These are phyloP conservation scores for Solanum pimpinellifolium DNA, from an alignment of 257 asterid species.

Conservation along the genomic window DNA sequence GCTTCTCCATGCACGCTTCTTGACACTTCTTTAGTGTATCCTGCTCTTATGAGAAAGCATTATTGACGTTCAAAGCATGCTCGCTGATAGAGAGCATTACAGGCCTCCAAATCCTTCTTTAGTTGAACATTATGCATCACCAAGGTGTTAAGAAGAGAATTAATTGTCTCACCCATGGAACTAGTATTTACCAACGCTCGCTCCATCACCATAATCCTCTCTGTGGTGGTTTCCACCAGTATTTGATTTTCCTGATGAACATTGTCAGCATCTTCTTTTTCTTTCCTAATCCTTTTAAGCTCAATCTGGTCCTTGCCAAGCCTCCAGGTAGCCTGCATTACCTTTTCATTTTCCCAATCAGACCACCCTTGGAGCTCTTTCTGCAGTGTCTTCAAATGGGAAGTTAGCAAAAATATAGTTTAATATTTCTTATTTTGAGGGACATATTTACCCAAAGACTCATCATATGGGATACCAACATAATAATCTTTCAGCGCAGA, in stretches of 20 bases:
- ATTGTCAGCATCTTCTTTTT: constrained; percentile 46
- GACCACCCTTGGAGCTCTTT: constrained; percentile 47
- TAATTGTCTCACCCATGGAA: constrained; percentile 30
- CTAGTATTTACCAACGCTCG: constrained; percentile 35
- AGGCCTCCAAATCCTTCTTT: no score
- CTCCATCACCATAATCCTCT: constrained; percentile 62
- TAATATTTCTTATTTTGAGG: constrained; percentile 47
- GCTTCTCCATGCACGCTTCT: no score
- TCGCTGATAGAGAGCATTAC: no score
- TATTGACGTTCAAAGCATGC: no score
- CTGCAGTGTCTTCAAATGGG: constrained; percentile 30
- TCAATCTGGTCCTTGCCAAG: constrained; percentile 52
- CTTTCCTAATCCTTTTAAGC: constrained; percentile 58
- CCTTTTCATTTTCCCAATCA: constrained; percentile 62
- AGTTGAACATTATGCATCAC: no score
- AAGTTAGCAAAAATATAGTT: constrained; percentile 22
- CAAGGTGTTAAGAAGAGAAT: constrained; percentile 8
- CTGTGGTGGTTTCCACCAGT: constrained; percentile 42
- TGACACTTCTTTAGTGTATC: no score
- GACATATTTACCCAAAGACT: constrained; percentile 28
- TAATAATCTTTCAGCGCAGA: constrained; percentile 20
- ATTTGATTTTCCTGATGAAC: constrained; percentile 39
- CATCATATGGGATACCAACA: constrained; percentile 41
- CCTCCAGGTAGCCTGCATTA: constrained; percentile 60
- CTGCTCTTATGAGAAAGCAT: no score